These are phyloP conservation scores for Ustilago crameri DNA, from an alignment of 1,284 basidiomycete genomes.

Conservation along the genomic window DNA sequence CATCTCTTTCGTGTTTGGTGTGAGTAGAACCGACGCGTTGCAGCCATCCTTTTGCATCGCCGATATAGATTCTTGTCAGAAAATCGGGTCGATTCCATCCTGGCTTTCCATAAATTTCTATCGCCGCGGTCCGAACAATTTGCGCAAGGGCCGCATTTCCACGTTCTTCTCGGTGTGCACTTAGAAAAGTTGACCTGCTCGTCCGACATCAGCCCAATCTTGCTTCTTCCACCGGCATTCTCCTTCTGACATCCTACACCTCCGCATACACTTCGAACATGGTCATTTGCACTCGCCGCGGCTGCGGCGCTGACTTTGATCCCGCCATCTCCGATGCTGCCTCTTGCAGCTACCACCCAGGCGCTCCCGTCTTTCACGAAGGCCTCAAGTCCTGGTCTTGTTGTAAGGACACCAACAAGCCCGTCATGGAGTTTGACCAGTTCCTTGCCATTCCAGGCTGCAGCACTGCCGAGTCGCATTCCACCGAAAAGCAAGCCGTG, in stretches of 20 bases:
- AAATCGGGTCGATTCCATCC: background rate
- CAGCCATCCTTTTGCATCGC: too few relatives aligned
- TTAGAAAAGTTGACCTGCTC: constrained; percentile 5
- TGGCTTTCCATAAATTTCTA: constrained; percentile 41
- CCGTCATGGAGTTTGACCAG: constrained; percentile 67
- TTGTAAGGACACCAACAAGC: constrained; percentile 66
- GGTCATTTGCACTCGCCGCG: constrained; percentile 63
- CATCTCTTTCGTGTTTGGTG: too few relatives aligned
- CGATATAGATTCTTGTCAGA: too few relatives aligned
- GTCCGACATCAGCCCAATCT: constrained; percentile 23
- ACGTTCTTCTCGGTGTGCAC: too few relatives aligned
- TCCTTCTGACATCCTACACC: background rate
- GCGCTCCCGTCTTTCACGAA: constrained; percentile 67
- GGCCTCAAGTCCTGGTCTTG: constrained; percentile 68
- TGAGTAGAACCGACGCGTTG: too few relatives aligned
- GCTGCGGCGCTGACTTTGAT: constrained; percentile 62
- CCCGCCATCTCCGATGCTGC: constrained; percentile 16
- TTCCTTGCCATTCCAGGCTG: constrained; percentile 64
- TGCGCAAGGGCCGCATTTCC: too few relatives aligned
- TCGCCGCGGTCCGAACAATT: constrained; percentile 19
- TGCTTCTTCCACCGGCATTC: background rate
- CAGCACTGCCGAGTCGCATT: constrained; percentile 45
- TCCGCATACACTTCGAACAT: constrained; percentile 52
- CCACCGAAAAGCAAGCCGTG: constrained; percentile 51
- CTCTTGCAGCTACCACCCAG: constrained; percentile 62